Evolutionary conservation across 2,329 filamentous ascomycete species (phyloP).

Genomic region (Rutstroemia sp.): DNA sequence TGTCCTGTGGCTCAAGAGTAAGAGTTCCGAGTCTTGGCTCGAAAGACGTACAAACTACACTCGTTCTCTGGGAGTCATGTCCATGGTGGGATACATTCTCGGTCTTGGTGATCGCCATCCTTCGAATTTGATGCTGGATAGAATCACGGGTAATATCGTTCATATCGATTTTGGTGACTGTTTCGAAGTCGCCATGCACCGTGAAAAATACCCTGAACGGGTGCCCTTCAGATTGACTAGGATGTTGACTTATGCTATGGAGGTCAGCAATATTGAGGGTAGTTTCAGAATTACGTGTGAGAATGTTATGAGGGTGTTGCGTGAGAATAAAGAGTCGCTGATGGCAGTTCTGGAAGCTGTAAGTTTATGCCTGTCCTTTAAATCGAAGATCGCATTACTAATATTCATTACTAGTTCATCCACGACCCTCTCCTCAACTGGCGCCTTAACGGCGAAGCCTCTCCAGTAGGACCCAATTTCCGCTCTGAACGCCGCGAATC

Average conservation of each 20-base stretch:
- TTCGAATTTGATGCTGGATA: slow-evolving; percentile 95
- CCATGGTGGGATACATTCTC: slow-evolving; percentile 99
- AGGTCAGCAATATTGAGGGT: slow-evolving; percentile 98
- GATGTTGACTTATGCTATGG: slow-evolving; percentile 99
- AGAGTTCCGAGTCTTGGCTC: slow-evolving; percentile 95
- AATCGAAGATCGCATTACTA: slow-evolving; percentile 4
- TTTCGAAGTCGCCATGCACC: slow-evolving; percentile 99
- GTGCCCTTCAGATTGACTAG: slow-evolving; percentile 96
- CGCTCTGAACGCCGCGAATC: slow-evolving; percentile 50
- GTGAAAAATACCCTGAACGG: slow-evolving; percentile 96
- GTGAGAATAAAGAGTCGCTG: slow-evolving; percentile 95
- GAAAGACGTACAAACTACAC: slow-evolving; percentile 98
- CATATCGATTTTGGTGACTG: slow-evolving; percentile 99
- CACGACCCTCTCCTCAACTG: slow-evolving; percentile 98
- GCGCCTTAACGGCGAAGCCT: slow-evolving; percentile 65
- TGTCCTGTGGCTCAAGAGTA: slow-evolving; percentile 97
- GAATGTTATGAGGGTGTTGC: slow-evolving; percentile 93
- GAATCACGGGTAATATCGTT: slow-evolving; percentile 91
- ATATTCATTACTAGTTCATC: slow-evolving; percentile 63
- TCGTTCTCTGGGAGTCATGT: slow-evolving; percentile 95
- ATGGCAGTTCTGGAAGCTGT: slow-evolving; percentile 98
- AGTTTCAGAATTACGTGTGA: slow-evolving; percentile 98
- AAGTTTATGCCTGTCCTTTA: slow-evolving; percentile 38
- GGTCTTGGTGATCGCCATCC: slow-evolving; percentile 95
- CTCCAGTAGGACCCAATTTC: slow-evolving; percentile 61